Percentiles rank a stretch among this genome's conserved stretches.
Conservation (phyloP, 257 asterid species). For the Echites panduratus region DNA sequence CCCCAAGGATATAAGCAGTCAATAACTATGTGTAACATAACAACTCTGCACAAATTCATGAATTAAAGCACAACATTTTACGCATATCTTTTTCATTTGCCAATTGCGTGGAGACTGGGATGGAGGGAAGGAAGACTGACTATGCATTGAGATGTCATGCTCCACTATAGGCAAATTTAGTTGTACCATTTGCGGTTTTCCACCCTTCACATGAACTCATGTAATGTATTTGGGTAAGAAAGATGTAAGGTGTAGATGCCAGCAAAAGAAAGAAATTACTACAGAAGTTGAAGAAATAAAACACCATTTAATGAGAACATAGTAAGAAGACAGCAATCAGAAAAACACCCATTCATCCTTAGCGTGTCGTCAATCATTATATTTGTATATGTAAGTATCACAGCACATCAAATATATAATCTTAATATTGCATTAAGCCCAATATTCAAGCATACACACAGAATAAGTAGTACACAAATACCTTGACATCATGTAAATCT, state of each 20-base stretch:
- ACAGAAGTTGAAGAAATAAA: background rate
- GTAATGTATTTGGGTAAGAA: background rate
- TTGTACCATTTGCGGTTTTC: background rate
- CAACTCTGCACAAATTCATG: background rate
- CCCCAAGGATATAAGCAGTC: background rate
- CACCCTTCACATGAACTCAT: background rate
- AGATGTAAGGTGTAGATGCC: background rate
- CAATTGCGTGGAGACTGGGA: background rate
- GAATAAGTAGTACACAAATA: constrained; percentile 24
- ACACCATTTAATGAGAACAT: background rate
- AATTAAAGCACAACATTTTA: background rate
- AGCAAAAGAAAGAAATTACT: background rate
- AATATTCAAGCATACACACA: background rate
- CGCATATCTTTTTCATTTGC: background rate
- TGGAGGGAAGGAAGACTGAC: background rate
- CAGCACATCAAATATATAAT: background rate
- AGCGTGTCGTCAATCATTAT: background rate
- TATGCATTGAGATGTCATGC: background rate
- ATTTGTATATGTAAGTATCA: background rate
- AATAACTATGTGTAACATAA: background rate
- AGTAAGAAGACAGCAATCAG: background rate
- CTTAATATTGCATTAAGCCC: background rate
- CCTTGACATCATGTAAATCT: constrained; percentile 97
- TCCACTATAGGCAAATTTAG: background rate
- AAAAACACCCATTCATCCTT: background rate